phyloP scores from a whole-genome alignment of 2,329 filamentous ascomycete species.

The Macrophomina phaseolina region DNA sequence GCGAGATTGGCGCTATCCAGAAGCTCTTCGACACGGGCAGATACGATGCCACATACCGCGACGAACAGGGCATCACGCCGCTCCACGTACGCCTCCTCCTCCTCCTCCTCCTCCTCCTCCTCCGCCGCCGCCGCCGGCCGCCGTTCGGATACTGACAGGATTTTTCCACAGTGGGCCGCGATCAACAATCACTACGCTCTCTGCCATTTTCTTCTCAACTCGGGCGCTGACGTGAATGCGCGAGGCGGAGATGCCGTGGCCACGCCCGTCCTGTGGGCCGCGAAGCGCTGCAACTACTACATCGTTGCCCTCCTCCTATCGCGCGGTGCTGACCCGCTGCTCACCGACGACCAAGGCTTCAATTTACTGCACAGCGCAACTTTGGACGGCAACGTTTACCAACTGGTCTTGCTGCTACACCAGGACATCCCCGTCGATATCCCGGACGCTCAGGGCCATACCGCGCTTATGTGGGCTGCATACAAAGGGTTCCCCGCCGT shows the following conservation, averaged over 20 bases:
- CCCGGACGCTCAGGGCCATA: slow-evolving; percentile 87
- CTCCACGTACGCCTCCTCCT: slow-evolving; percentile 71
- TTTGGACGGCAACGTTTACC: slow-evolving; percentile 92
- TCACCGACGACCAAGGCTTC: slow-evolving; percentile 94
- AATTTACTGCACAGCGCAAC: slow-evolving; percentile 97
- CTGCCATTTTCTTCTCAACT: slow-evolving; percentile 90
- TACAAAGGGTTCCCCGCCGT: slow-evolving; percentile 96
- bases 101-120: background rate
- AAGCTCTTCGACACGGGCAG: slow-evolving; percentile 85
- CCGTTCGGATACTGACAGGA: slow-evolving; percentile 13
- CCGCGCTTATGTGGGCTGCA: slow-evolving; percentile 96
- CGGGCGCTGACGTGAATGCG: slow-evolving; percentile 87
- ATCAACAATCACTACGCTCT: slow-evolving; percentile 99
- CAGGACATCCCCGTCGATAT: slow-evolving; percentile 95
- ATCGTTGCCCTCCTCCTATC: slow-evolving; percentile 91
- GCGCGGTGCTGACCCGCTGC: slow-evolving; percentile 87
- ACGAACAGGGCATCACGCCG: slow-evolving; percentile 93
- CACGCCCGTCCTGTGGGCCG: slow-evolving; percentile 95
- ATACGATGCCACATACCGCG: slow-evolving; percentile 80
- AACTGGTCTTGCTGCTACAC: slow-evolving; percentile 87
- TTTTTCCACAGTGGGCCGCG: slow-evolving; percentile 80
- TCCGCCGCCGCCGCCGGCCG: background rate
- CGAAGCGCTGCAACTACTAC: slow-evolving; percentile 95
- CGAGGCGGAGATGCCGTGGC: slow-evolving; percentile 95
- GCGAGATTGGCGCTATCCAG: slow-evolving; percentile 85